Conservation (phyloP, 2,329 filamentous ascomycete species). For the Blastomyces emzantsi region DNA sequence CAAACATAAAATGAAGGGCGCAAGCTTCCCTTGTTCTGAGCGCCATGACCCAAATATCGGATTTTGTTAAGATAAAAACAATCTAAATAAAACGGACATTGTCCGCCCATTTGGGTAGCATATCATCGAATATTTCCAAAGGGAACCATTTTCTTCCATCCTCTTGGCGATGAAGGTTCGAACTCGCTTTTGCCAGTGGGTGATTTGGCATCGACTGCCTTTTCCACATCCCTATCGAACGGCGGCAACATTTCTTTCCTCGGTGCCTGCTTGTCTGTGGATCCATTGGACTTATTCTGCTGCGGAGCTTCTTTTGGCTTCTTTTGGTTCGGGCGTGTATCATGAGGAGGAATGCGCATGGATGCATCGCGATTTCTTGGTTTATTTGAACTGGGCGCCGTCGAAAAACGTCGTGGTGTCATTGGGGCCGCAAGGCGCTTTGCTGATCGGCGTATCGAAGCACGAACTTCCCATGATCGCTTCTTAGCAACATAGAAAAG, state of each 20-base stretch:
- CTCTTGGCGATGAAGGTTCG: not conserved
- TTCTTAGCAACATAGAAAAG: conserved; percentile 78
- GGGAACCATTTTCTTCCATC: conserved; percentile 1
- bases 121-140: not conserved
- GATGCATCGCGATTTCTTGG: not conserved
- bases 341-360: not conserved
- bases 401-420: conserved; percentile 10
- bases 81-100: not conserved
- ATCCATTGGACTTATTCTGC: not conserved
- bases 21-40: not conserved
- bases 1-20: not conserved
- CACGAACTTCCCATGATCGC: conserved; percentile 69
- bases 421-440: conserved; percentile 27
- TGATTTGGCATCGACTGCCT: not conserved
- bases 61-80: not conserved
- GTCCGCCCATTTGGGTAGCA: not conserved
- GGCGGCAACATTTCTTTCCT: not conserved
- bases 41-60: not conserved
- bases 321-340: not conserved
- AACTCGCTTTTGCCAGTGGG: conserved; percentile 9
- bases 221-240: conserved; percentile 5
- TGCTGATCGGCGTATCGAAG: conserved; percentile 61
- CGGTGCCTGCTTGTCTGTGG: not conserved
- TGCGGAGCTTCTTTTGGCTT: not conserved
- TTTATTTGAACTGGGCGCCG: not conserved